Conservation (phyloP, 192 early-diverging fungal species). For the Borealophlyctis nickersoniae region DNA sequence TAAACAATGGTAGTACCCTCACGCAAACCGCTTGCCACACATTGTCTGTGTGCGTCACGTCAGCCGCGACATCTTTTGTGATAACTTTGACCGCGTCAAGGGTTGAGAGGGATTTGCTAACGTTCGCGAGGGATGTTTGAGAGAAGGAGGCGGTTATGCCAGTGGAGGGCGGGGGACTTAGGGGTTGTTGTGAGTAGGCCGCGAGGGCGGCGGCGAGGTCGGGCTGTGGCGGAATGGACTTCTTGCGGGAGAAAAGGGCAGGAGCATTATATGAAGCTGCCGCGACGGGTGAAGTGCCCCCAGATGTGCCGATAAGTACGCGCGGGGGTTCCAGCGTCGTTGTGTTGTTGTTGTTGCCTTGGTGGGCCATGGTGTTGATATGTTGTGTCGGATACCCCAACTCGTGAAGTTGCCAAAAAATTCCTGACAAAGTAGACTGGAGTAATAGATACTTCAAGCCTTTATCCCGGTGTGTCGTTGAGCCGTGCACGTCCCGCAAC, state of each 20-base stretch:
- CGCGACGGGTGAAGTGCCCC: no score
- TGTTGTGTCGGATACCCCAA: no score
- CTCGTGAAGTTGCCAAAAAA: no score
- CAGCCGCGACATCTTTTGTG: conserved; percentile 4
- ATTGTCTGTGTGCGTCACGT: neutral
- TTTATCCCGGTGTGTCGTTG: no score
- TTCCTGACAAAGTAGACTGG: no score
- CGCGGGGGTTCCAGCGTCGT: no score
- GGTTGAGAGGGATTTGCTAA: conserved; percentile 12
- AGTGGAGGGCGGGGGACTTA: neutral
- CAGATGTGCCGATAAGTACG: no score
- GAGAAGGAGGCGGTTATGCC: conserved; percentile 14
- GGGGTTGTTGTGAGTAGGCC: conserved; percentile 4
- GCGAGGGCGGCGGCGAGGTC: neutral
- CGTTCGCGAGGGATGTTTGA: conserved; percentile 5
- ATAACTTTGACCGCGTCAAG: conserved; percentile 10
- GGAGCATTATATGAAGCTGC: no score
- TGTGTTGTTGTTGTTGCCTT: no score
- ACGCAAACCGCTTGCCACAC: conserved; percentile 71
- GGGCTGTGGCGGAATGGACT: neutral
- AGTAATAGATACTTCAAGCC: no score
- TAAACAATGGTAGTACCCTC: conserved; percentile 81
- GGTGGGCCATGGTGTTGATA: no score
- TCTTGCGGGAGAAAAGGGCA: neutral
- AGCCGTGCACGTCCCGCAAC: no score